phyloP scores from a whole-genome alignment of 2,329 filamentous ascomycete species.

The Calonectria henricotiae region DNA sequence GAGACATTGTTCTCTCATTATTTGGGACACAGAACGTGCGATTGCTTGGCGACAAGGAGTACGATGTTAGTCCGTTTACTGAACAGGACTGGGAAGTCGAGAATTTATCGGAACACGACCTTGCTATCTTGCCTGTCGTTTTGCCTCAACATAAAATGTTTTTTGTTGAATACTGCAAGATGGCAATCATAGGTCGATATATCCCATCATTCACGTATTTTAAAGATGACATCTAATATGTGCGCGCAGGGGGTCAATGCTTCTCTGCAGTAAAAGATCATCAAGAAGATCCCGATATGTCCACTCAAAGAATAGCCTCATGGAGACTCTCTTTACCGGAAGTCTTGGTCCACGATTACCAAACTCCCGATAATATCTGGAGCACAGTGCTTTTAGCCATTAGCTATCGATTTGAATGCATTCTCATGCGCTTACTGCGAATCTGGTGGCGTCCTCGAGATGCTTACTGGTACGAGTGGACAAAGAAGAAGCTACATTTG shows the following conservation, averaged over 20 bases:
- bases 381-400: constrained; percentile 27
- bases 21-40: constrained; percentile 31
- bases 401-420: constrained; percentile 35
- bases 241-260: not conserved
- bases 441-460: constrained; percentile 30
- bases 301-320: constrained; percentile 6
- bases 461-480: constrained; percentile 24
- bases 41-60: constrained; percentile 24
- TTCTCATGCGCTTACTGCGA: constrained; percentile 25
- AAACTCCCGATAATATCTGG: constrained; percentile 25
- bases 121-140: constrained; percentile 6
- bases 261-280: constrained; percentile 26
- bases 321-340: constrained; percentile 27
- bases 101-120: not conserved
- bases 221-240: not conserved
- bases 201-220: not conserved
- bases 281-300: constrained; percentile 16
- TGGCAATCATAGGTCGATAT: constrained; percentile 27
- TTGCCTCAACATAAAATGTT: constrained; percentile 20
- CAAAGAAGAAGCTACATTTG: constrained; percentile 13
- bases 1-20: constrained; percentile 32
- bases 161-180: constrained; percentile 30
- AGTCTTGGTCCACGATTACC: constrained; percentile 10
- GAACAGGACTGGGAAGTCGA: constrained; percentile 35
- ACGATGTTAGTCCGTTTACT: constrained; percentile 19